Conservation (phyloP, 139 green algal genomes). For the Volvox reticuliferus region DNA sequence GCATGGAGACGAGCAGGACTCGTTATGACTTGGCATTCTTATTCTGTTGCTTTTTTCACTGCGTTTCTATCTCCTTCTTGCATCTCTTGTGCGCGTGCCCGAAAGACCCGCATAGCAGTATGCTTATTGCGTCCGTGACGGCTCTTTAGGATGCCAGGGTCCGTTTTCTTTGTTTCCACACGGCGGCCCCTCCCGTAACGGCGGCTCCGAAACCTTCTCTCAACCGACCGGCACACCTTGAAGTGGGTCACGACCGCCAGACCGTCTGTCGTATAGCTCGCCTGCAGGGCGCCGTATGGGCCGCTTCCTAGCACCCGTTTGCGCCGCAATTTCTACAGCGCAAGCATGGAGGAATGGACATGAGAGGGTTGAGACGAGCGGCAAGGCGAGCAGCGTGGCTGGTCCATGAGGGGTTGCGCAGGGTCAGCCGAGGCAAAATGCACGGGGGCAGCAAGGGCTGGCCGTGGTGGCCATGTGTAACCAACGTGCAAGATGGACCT, state of each 20-base stretch:
- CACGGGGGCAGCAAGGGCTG: too few relatives aligned
- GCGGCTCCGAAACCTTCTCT: too few relatives aligned
- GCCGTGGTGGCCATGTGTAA: too few relatives aligned
- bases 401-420: too few relatives aligned
- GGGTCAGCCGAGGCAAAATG: background rate
- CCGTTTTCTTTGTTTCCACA: too few relatives aligned
- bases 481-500: too few relatives aligned
- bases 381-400: too few relatives aligned
- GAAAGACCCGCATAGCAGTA: too few relatives aligned
- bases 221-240: slow-evolving; percentile 33
- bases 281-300: slow-evolving; percentile 50
- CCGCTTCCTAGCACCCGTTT: slow-evolving; percentile 53
- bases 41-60: background rate
- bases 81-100: too few relatives aligned
- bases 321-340: slow-evolving; percentile 49
- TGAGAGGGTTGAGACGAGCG: background rate
- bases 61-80: background rate
- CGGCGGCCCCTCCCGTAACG: too few relatives aligned
- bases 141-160: too few relatives aligned
- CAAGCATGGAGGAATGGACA: background rate
- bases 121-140: too few relatives aligned
- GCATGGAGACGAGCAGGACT: background rate
- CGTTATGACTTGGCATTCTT: background rate
- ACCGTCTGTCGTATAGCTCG: slow-evolving; percentile 44
- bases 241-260: slow-evolving; percentile 48